phyloP scores from a whole-genome alignment of 257 asterid species.

The Ophiorrhiza pumila region DNA sequence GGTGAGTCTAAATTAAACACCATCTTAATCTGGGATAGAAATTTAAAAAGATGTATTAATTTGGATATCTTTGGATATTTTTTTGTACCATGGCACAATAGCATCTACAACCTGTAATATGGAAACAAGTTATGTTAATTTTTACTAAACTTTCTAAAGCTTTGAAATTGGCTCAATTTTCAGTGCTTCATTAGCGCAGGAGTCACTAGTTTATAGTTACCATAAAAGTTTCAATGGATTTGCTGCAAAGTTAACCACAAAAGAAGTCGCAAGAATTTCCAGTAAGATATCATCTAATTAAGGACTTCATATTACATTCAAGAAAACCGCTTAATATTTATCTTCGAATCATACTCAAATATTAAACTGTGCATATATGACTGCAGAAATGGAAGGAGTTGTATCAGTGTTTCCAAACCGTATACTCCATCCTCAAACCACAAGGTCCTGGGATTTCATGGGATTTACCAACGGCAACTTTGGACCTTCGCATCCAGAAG shows the following conservation, averaged over 20 bases:
- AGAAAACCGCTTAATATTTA: too few relatives aligned
- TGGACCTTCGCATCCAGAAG: constrained; percentile 26
- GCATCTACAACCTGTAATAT: too few relatives aligned
- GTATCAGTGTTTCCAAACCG: constrained; percentile 43
- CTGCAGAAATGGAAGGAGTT: constrained; percentile 45
- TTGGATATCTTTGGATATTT: too few relatives aligned
- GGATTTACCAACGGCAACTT: constrained; percentile 23
- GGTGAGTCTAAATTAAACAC: too few relatives aligned
- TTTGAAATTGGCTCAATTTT: not conserved
- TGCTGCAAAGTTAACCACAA: constrained; percentile 54
- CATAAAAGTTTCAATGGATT: constrained; percentile 60
- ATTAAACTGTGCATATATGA: not conserved
- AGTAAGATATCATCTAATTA: not conserved
- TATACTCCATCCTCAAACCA: constrained; percentile 35
- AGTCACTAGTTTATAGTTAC: constrained; percentile 45
- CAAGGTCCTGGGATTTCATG: constrained; percentile 58
- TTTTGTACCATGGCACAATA: too few relatives aligned
- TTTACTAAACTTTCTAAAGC: too few relatives aligned
- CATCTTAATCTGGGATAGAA: too few relatives aligned
- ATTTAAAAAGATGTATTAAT: too few relatives aligned
- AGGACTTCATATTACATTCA: too few relatives aligned
- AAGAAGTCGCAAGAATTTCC: constrained; percentile 35
- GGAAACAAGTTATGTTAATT: too few relatives aligned
- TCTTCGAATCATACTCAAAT: too few relatives aligned
- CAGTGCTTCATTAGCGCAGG: constrained; percentile 38